Conservation (phyloP, 2,329 filamentous ascomycete species). For the Arthrobotrys pseudoclavata region DNA sequence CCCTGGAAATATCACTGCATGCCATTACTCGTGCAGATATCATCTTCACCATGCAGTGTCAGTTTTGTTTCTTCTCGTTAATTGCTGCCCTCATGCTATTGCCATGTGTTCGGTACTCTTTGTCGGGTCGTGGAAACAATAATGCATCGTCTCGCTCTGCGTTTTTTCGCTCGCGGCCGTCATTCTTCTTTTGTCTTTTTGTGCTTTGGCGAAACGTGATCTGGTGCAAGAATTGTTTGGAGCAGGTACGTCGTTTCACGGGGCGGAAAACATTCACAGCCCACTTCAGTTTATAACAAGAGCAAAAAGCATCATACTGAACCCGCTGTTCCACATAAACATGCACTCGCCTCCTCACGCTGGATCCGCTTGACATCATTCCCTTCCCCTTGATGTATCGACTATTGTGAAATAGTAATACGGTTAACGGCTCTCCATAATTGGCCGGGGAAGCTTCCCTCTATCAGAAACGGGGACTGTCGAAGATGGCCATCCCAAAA, state of each 20-base stretch:
- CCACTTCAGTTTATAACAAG: constrained; percentile 7
- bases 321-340: neutral
- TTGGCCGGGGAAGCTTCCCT: constrained; percentile 14
- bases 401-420: constrained; percentile 8
- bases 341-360: constrained; percentile 1
- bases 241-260: constrained; percentile 53
- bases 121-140: neutral
- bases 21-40: constrained; percentile 42
- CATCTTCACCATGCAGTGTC: neutral
- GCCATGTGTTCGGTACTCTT: constrained; percentile 10
- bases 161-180: constrained; percentile 21
- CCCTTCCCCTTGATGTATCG: constrained; percentile 1
- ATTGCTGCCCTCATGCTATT: constrained; percentile 13
- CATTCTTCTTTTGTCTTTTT: constrained; percentile 35
- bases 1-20: constrained; percentile 13
- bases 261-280: constrained; percentile 46
- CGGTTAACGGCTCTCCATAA: constrained; percentile 13
- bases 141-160: neutral
- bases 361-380: constrained; percentile 47
- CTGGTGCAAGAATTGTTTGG: constrained; percentile 56
- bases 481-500: constrained; percentile 31
- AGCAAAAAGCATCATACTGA: constrained; percentile 1
- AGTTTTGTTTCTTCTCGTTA: constrained; percentile 46
- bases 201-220: constrained; percentile 55
- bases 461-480: constrained; percentile 51